Percentiles rank a stretch among this genome's conserved stretches.
phyloP scores from a whole-genome alignment of 2,329 filamentous ascomycete genomes.

The Sphaceloma murrayae region DNA sequence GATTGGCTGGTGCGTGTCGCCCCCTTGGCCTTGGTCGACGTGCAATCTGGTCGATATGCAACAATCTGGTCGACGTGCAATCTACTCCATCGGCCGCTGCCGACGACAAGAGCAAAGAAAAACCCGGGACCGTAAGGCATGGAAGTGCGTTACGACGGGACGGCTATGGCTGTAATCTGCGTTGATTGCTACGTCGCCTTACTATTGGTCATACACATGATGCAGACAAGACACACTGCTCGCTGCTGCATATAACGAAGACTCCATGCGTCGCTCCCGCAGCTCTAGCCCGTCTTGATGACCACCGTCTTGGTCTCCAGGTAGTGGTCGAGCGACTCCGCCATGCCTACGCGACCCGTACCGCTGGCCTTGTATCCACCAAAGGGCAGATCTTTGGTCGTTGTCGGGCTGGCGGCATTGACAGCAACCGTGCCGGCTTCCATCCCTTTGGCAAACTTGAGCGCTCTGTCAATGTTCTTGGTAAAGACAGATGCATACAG shows the following conservation, averaged over 20 bases:
- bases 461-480: conserved; percentile 30
- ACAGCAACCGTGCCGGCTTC: conserved; percentile 34
- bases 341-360: conserved; percentile 10
- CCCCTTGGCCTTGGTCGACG: too few relatives aligned
- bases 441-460: conserved; percentile 33
- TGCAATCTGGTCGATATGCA: too few relatives aligned
- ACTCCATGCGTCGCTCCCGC: too few relatives aligned
- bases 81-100: conserved; percentile 12
- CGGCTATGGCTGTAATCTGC: too few relatives aligned
- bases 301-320: conserved; percentile 17
- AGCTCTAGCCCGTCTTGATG: conserved; percentile 5
- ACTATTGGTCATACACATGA: too few relatives aligned
- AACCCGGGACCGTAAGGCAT: too few relatives aligned
- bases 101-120: too few relatives aligned
- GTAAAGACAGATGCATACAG: conserved; percentile 32
- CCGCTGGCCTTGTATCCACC: conserved; percentile 31
- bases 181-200: too few relatives aligned
- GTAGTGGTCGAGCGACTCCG: conserved; percentile 13
- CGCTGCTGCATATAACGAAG: too few relatives aligned
- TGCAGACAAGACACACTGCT: too few relatives aligned
- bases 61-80: conserved; percentile 14
- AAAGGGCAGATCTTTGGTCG: conserved; percentile 32
- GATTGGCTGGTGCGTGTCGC: not conserved
- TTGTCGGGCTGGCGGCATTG: conserved; percentile 33
- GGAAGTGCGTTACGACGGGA: too few relatives aligned